Base-by-base conservation (phyloP, 2,329 filamentous ascomycete genomes). In the Calonectria pteridis region DNA sequence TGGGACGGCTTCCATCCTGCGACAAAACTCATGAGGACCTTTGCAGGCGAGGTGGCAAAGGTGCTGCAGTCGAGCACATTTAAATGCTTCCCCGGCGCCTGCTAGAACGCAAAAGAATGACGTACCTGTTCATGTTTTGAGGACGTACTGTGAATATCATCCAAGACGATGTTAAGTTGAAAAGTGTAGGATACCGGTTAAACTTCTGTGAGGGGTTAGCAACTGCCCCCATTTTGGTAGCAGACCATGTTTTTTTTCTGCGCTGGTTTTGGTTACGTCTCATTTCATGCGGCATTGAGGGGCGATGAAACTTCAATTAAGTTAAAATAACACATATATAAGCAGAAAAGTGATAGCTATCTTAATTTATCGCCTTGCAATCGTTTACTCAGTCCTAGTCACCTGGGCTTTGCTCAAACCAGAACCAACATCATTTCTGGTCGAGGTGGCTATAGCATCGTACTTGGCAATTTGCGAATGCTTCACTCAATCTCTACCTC, bases 381-480 rank as follows among this genome's bases (percentile, higher is more conserved):
- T 5, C 7, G 0, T 46, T 10, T 43, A 46, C 5, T 9, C 43
- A 51, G 49, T 71, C 33, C 73, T 65, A 9, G 43, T 73, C 71
- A 75, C 73, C 71, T 71, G 71, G 14, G 73, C 73, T 43, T 73
- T 59, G 31, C 67, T 75, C 49, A 75, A n/a, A 6, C 67, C 71
- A 5, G 71, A 75, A 1, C 67, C 71, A 28, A 16, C 49, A 71
- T 73, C 71, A n/a, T 75, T 59, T 43, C 73, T 50, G 4, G 71
- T 75, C 11, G 73, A 75, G 49, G 71, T 75, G 40, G 71, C 63
- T 4, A 64, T 58, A 37, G 73, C 33, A 55, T 75, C 63, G n/a
- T 65, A 73, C 53, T 73, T 75, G 37, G 71, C 67, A 37, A 73
- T 26, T 65, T 73, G 28, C 71, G 63, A 16, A 75, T 75, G 23